A percentile compares a stretch with the other conserved stretches of the same genome.
Conservation (phyloP, 768 basidiomycete genomes). For the Amyloporia xantha region DNA sequence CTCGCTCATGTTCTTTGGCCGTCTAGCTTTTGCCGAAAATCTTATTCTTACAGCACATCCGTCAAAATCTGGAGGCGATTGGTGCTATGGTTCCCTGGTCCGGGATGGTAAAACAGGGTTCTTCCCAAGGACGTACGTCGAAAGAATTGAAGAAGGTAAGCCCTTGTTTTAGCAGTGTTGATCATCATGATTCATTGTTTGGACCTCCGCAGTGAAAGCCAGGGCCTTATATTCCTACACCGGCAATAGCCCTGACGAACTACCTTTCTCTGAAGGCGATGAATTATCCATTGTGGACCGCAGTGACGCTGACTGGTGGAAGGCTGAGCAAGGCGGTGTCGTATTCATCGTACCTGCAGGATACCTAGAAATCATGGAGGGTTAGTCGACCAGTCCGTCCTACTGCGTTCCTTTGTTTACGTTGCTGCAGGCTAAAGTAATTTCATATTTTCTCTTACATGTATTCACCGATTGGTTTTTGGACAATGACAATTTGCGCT, state of each 20-base stretch:
- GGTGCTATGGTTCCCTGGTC: conserved; percentile 84
- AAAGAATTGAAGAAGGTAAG: conserved; percentile 63
- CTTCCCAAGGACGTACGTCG: conserved; percentile 88
- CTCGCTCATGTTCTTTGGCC: conserved; percentile 2
- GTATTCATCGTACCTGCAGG: conserved; percentile 90
- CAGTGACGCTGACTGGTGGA: conserved; percentile 92
- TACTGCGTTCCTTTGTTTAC: conserved; percentile 57
- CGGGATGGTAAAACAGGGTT: conserved; percentile 69
- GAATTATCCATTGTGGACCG: conserved; percentile 72
- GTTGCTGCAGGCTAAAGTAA: conserved; percentile 74
- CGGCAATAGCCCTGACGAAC: conserved; percentile 67
- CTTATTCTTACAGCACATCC: conserved; percentile 74
- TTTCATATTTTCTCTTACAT: conserved; percentile 45
- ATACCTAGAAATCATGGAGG: conserved; percentile 80
- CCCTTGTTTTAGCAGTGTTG: conserved; percentile 4
- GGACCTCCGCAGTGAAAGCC: conserved; percentile 66
- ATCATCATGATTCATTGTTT: not conserved
- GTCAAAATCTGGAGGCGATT: conserved; percentile 78
- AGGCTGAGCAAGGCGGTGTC: conserved; percentile 79
- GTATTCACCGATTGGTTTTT: conserved; percentile 19
- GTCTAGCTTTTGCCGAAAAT: conserved; percentile 73
- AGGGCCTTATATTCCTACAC: conserved; percentile 78
- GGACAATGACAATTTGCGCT: conserved; percentile 15
- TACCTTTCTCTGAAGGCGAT: conserved; percentile 83
- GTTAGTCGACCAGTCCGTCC: conserved; percentile 66